These are phyloP conservation scores for Hyaloscypha hepaticicola DNA, from an alignment of 495 filamentous ascomycete genomes.

Conservation along the genomic window DNA sequence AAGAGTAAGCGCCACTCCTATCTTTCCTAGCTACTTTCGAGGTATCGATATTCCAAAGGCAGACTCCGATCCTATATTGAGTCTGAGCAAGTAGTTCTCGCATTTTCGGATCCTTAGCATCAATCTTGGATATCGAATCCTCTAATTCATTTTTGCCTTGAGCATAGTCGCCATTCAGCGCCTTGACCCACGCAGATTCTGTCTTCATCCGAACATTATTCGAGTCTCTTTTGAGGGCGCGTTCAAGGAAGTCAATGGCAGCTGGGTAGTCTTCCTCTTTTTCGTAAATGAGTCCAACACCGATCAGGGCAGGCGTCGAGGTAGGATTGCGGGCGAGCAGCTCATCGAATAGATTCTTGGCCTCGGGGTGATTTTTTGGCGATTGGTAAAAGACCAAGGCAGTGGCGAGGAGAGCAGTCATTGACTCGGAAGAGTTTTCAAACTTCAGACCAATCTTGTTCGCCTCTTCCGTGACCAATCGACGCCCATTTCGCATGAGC, in stretches of 20 bases:
- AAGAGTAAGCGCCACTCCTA: slow-evolving; percentile 73
- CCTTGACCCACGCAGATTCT: slow-evolving; percentile 87
- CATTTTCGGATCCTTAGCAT: slow-evolving; percentile 47
- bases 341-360: slow-evolving; percentile 74
- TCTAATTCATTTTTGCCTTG: slow-evolving; percentile 66
- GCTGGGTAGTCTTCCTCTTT: slow-evolving; percentile 83
- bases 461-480: slow-evolving; percentile 56
- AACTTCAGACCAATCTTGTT: slow-evolving; percentile 64
- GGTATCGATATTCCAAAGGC: slow-evolving; percentile 79
- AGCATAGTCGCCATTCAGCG: slow-evolving; percentile 72
- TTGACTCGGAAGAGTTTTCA: slow-evolving; percentile 64
- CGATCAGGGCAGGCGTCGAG: slow-evolving; percentile 79
- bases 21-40: slow-evolving; percentile 70
- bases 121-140: slow-evolving; percentile 50
- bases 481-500: slow-evolving; percentile 68
- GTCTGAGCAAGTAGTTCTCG: slow-evolving; percentile 78
- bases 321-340: slow-evolving; percentile 69
- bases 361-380: slow-evolving; percentile 86
- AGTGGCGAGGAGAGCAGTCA: slow-evolving; percentile 76
- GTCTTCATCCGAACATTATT: slow-evolving; percentile 72
- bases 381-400: slow-evolving; percentile 83
- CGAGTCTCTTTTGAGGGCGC: slow-evolving; percentile 69
- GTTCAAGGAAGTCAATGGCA: slow-evolving; percentile 73
- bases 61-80: slow-evolving; percentile 83
- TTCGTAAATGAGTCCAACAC: slow-evolving; percentile 86